phyloP scores from a whole-genome alignment of 2,329 filamentous ascomycete species.

The Cercospora sp. region DNA sequence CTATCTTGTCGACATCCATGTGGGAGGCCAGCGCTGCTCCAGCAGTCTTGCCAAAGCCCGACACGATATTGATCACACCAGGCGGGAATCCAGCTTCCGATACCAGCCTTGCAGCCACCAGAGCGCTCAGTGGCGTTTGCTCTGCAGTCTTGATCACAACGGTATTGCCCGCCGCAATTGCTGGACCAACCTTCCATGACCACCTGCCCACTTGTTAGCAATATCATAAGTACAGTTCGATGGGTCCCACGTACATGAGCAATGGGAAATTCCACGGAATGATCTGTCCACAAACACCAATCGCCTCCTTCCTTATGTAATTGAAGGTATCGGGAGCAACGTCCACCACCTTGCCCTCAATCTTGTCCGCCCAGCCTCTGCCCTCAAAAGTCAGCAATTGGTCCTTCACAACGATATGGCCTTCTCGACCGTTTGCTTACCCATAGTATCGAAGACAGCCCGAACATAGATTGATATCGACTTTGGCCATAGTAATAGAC shows the following conservation, averaged over 20 bases:
- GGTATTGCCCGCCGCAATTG: constrained; percentile 70
- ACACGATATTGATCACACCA: constrained; percentile 68
- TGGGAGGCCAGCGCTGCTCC: constrained; percentile 74
- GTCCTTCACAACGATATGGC: not conserved
- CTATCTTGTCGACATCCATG: constrained; percentile 81
- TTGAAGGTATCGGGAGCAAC: constrained; percentile 76
- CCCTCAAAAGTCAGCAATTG: not conserved
- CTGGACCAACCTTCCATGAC: constrained; percentile 75
- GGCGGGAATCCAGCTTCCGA: constrained; percentile 78
- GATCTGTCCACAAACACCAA: constrained; percentile 71
- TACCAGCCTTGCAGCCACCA: constrained; percentile 64
- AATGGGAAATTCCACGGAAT: constrained; percentile 57
- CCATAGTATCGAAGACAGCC: constrained; percentile 79
- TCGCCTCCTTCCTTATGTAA: constrained; percentile 77
- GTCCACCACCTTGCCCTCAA: constrained; percentile 82
- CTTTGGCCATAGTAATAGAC: constrained; percentile 72
- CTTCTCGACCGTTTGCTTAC: not conserved
- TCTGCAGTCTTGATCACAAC: constrained; percentile 74
- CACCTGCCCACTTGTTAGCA: not conserved
- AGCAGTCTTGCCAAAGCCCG: constrained; percentile 74
- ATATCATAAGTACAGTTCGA: not conserved
- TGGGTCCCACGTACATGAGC: constrained; percentile 19
- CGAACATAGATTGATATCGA: constrained; percentile 67
- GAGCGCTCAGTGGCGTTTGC: constrained; percentile 70
- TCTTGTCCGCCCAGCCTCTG: constrained; percentile 85